Evolutionary conservation across 2,329 filamentous ascomycete species (phyloP).

Genomic region (Phaeoacremonium minimum): DNA sequence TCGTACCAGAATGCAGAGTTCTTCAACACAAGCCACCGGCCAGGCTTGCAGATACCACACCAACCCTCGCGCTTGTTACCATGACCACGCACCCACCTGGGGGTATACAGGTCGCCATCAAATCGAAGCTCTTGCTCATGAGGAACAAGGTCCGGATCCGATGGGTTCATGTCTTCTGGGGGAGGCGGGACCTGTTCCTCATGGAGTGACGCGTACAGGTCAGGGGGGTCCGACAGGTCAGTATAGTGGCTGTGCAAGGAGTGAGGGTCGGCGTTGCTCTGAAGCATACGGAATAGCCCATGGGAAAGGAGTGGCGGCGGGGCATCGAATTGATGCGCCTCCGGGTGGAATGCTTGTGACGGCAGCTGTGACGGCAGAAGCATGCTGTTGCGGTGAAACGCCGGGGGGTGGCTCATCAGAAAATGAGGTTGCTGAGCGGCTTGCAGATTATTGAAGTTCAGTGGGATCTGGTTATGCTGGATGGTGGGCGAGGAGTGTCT

Average conservation of each 20-base stretch:
- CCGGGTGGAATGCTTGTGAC: slow-evolving; percentile 43
- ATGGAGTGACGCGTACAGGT: slow-evolving; percentile 70
- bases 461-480: slow-evolving; percentile 40
- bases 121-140: slow-evolving; percentile 78
- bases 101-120: slow-evolving; percentile 77
- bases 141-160: slow-evolving; percentile 69
- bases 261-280: slow-evolving; percentile 70
- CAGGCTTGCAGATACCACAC: slow-evolving; percentile 85
- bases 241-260: slow-evolving; percentile 65
- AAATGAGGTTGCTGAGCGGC: slow-evolving; percentile 52
- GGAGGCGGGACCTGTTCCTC: slow-evolving; percentile 72
- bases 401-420: slow-evolving; percentile 45
- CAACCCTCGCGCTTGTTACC: slow-evolving; percentile 86
- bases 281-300: slow-evolving; percentile 67
- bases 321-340: slow-evolving; percentile 50
- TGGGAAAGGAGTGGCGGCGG: slow-evolving; percentile 64
- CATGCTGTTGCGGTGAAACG: slow-evolving; percentile 54
- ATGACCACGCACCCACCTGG: slow-evolving; percentile 77
- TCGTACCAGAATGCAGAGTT: slow-evolving; percentile 94
- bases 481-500: slow-evolving; percentile 47
- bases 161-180: slow-evolving; percentile 76
- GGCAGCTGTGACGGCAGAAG: slow-evolving; percentile 53
- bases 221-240: slow-evolving; percentile 70
- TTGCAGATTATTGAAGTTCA: slow-evolving; percentile 52
- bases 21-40: slow-evolving; percentile 81